These are phyloP conservation scores for Schwanniomyces vanrijiae DNA, from an alignment of 805 yeast genomes.

Conservation along the genomic window DNA sequence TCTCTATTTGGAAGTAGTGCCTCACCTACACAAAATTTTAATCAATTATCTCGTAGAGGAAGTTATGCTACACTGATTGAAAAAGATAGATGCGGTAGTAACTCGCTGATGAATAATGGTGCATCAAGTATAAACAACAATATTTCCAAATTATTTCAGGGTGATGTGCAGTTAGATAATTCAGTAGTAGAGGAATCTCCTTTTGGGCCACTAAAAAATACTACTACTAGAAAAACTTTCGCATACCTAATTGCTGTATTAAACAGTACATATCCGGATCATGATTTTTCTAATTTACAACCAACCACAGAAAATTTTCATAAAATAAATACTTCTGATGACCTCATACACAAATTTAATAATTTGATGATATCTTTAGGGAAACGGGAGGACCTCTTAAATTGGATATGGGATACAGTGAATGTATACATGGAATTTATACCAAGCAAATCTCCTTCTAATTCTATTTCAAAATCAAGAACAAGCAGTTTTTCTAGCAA, in stretches of 20 bases:
- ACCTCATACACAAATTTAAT: conserved; percentile 66
- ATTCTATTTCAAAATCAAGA: conserved; percentile 22
- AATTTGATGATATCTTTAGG: conserved; percentile 62
- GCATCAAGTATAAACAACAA: conserved; percentile 4
- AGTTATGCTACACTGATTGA: conserved; percentile 19
- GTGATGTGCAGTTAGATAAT: conserved; percentile 14
- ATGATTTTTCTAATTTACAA: conserved; percentile 84
- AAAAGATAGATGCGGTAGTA: conserved; percentile 28
- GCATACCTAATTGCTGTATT: conserved; percentile 88
- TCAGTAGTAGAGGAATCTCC: conserved; percentile 54
- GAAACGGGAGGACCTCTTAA: conserved; percentile 38
- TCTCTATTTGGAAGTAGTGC: conserved; percentile 40
- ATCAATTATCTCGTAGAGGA: conserved; percentile 20
- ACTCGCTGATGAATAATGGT: conserved; percentile 19
- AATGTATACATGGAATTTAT: conserved; percentile 76
- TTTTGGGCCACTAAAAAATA: conserved; percentile 86
- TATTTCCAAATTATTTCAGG: conserved; percentile 24
- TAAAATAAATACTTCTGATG: conserved; percentile 35
- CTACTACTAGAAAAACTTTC: conserved; percentile 85
- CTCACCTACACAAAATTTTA: conserved; percentile 21
- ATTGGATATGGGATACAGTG: conserved; percentile 87
- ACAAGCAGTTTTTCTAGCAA: conserved; percentile 23
- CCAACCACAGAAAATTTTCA: conserved; percentile 65
- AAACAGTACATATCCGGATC: conserved; percentile 93
- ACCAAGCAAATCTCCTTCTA: conserved; percentile 29